Evolutionary conservation across 2,329 filamentous ascomycete genomes (phyloP), one percentile per base, ranked within the genome.

Genomic region (Cadophora sp.): DNA sequence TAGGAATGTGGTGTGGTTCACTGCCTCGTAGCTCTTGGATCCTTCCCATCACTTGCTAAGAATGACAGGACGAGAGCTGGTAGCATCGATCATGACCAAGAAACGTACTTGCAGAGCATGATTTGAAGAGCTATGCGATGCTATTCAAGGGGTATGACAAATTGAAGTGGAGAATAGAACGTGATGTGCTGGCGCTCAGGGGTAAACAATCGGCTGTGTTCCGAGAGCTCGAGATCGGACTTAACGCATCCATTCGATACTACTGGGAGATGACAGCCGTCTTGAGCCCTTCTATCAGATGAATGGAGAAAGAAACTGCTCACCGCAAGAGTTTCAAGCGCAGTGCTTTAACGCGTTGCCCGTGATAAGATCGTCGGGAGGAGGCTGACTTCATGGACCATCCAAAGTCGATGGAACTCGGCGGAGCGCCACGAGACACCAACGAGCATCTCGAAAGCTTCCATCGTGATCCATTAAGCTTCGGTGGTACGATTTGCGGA

Each of bases 1-100:
- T 59, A 27, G 36, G 33, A 27, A 64, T 27, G 20, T 43, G 30
- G 53, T 41, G 39, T 59, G 36, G 53, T 50, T 27, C 53, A 41
- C 62, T 64, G 62, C 51, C 62, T 50, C 62, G 41, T 6, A 24
- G 48, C 22, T 9, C 20, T 24, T 59, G 27, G 45, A 64, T 59
- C 41, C 53, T 59, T 50, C 27, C 30, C 47, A 13, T 59, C 24
- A 20, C n/a, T 59, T 18, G 41, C 22, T 59, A 30, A 59, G 56
- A 59, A 59, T 45, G 36, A 30, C 39, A 24, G 20, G 24, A 11
- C 36, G 39, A 59, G 33, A 24, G 22, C 55, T 18, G 22, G 24
- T 59, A n/a, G 8, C 8, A 45, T 14, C 33, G 30, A 6, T 20
- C 8, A 45, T 18, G 33, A 2, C 11, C 14, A 9, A 45, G 39